Conservation (phyloP, 306 rosid genomes). For the Acmispon strigosus region DNA sequence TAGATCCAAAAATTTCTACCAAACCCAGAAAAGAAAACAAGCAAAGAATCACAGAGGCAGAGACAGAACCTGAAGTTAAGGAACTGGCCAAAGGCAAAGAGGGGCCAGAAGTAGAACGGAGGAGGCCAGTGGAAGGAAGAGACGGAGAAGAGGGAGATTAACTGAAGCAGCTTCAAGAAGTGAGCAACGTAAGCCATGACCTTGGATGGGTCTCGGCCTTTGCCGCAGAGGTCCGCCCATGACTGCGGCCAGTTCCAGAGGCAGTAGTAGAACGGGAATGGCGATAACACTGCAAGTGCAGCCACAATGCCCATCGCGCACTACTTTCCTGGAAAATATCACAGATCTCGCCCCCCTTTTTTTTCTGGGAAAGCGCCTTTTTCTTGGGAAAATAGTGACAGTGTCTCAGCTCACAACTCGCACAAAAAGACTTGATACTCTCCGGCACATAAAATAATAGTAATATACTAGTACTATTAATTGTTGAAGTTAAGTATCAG, state of each 20-base stretch:
- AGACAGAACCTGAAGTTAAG: slow-evolving; percentile 62
- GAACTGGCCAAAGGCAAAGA: slow-evolving; percentile 73
- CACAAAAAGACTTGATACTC: too few species aligned
- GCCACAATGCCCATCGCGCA: slow-evolving; percentile 41
- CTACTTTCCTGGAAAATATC: too few species aligned
- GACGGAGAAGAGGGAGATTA: slow-evolving; percentile 56
- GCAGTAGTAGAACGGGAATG: slow-evolving; percentile 70
- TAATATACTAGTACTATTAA: too few species aligned
- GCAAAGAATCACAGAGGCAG: background rate
- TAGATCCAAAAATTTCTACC: background rate
- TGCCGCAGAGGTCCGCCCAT: slow-evolving; percentile 79
- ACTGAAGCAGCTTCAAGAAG: slow-evolving; percentile 65
- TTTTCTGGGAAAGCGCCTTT: too few species aligned
- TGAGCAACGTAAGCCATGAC: slow-evolving; percentile 60
- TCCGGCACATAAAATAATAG: too few species aligned
- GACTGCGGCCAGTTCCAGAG: slow-evolving; percentile 67
- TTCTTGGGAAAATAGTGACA: too few species aligned
- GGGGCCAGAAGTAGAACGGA: slow-evolving; percentile 79
- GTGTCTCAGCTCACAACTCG: too few species aligned
- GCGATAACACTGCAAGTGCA: slow-evolving; percentile 44
- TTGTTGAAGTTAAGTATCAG: too few species aligned
- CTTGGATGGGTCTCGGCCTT: slow-evolving; percentile 60
- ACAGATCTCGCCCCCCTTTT: too few species aligned
- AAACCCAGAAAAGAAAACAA: background rate
- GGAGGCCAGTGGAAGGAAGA: slow-evolving; percentile 72